These are phyloP conservation scores for Trichoderma arundinaceum DNA, from an alignment of 2,329 filamentous ascomycete species.

Conservation along the genomic window DNA sequence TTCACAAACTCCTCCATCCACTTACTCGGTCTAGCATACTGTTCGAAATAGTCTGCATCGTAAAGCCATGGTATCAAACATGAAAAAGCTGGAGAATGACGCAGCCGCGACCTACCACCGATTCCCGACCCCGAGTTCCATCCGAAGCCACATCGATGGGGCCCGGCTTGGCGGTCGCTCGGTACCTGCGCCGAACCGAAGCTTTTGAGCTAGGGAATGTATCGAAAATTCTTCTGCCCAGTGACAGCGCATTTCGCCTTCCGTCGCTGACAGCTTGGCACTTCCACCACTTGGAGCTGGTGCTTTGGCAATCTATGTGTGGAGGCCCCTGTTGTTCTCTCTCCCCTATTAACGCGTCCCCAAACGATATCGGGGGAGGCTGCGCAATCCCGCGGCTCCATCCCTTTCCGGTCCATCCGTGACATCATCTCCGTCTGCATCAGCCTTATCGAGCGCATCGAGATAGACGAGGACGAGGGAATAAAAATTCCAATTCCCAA, in stretches of 20 bases:
- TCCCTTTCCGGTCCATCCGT: not conserved
- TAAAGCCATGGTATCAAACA: not conserved
- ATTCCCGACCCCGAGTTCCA: conserved; percentile 24
- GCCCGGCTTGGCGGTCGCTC: not conserved
- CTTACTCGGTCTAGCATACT: not conserved
- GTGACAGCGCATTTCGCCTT: not conserved
- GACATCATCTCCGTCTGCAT: not conserved
- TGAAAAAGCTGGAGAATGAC: conserved; percentile 3
- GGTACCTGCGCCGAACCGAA: not conserved
- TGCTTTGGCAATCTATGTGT: not conserved
- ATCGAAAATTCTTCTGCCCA: not conserved
- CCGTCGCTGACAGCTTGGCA: not conserved
- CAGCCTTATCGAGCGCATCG: not conserved
- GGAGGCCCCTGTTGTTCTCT: not conserved
- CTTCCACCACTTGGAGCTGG: not conserved
- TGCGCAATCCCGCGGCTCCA: not conserved
- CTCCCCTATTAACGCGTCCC: not conserved
- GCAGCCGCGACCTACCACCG: not conserved
- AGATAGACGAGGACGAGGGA: not conserved
- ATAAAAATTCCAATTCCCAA: not conserved
- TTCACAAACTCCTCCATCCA: not conserved
- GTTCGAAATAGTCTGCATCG: not conserved
- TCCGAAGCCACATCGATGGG: conserved; percentile 7
- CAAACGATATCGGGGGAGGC: not conserved
- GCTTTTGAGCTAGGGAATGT: too few species aligned